Evolutionary conservation across 169 alveolate species (phyloP), one percentile per base, ranked within the genome.

Genomic region (Perkinsus marinus): DNA sequence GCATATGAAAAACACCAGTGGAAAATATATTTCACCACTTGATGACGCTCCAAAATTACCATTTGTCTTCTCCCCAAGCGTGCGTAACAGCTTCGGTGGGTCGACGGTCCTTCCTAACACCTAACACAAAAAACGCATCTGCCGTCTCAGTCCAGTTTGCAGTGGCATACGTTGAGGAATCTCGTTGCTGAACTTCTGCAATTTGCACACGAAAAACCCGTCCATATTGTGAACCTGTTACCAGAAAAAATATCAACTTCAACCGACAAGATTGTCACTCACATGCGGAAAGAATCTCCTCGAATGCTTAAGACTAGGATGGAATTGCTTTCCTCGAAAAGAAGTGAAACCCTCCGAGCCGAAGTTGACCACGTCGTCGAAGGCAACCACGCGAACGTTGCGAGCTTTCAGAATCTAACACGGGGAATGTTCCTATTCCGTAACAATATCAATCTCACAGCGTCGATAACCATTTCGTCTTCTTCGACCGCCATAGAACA

Each of bases 401-500:
- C 95, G 92, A 43, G 95, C 93, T 90, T 94, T 95, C 90, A 97
- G 95, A 38, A 98, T 98, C 79, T 57, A 30, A 6, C 79, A n/a
- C n/a, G n/a, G n/a, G n/a, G n/a, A n/a, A n/a, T n/a, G n/a, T n/a
- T n/a, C n/a, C n/a, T n/a, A n/a, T n/a, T n/a, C n/a, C n/a, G n/a
- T n/a, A n/a, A n/a, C n/a, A n/a, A n/a, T n/a, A n/a, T n/a, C n/a
- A n/a, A n/a, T 13, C 79, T 57, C 22, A 57, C 79, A 92, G 96
- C 96, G 89, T 97, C 97, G 39, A 97, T 93, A 38, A 97, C 99
- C 95, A 95, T 94, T 93, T 97, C 99, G 93, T 97, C 97, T 92
- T 97, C 99, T 89, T 97, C 97, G 79, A 96, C 97, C 10, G 98
- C 91, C 57, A 97, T 95, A 7, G 98, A 94, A 89, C 99, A 97